Evolutionary conservation across 2,329 filamentous ascomycete species (phyloP), one percentile per base, ranked within the genome.

Genomic region (Alternaria burnsii): DNA sequence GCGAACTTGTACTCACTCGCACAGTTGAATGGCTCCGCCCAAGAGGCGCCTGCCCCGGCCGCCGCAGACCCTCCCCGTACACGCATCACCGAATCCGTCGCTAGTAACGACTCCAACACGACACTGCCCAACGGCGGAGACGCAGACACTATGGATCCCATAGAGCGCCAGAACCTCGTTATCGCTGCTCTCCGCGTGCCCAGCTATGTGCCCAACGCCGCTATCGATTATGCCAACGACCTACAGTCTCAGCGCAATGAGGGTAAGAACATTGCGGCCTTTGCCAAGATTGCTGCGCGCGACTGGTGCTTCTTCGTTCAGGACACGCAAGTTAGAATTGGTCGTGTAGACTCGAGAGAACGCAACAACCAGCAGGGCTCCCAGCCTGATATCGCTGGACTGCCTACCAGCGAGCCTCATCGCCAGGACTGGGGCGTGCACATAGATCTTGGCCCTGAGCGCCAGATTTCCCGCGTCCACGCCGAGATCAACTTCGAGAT

Each of bases 231-330:
- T 67, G 83, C 84, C 2, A 83, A 86, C 59, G 80, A 83, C 57
- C 73, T 84, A 46, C 80, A 84, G 50, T 79, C 73, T 48, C 70
- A 70, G 62, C 80, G 73, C 74, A 81, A 65, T 69, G 78, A 74
- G 72, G 81, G 76, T 70, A 74, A 73, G 63, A 81, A 77, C 68
- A 80, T 82, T 32, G 79, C 81, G 7, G 92, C 92, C 36, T 95
- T 92, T 76, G 92, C 91, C 57, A 94, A 94, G 81, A 89, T 95
- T 62, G 88, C 91, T 20, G 92, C 91, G 16, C 87, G 88, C 66
- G 90, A 92, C 74, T 95, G 92, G 92, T 93, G 91, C 10, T 95
- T 90, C 78, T 94, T 93, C 74, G 88, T 94, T 61, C 91, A 89
- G 63, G 88, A 89, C 63, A 84, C 92, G n/a, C 84, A 85, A 54